Conservation (phyloP, 192 early-diverging fungal genomes). For the Backusella luteola region DNA sequence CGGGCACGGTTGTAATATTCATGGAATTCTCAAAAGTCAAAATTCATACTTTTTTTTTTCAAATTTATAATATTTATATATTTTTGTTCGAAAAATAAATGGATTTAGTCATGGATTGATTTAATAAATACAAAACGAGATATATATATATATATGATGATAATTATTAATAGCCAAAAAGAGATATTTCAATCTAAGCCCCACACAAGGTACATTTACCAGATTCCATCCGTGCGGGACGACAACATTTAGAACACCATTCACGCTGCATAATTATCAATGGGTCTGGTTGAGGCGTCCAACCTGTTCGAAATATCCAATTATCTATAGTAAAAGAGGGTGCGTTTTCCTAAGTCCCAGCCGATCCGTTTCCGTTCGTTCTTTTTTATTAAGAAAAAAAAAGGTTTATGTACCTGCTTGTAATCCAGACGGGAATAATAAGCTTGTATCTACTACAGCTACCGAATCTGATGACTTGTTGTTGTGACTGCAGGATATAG, state of each 20-base stretch:
- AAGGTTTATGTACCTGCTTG: not conserved
- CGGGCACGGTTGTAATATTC: not conserved
- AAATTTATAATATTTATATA: not conserved
- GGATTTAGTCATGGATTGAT: not conserved
- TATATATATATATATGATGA: not conserved
- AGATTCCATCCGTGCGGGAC: not conserved
- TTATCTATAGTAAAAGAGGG: not conserved
- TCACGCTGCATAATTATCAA: constrained; percentile 3
- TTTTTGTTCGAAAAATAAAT: not conserved
- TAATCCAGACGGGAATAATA: not conserved
- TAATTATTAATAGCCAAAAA: not conserved
- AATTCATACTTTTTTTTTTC: not conserved
- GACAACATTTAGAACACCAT: constrained; percentile 3
- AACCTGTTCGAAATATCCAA: constrained; percentile 13
- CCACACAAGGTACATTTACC: not conserved
- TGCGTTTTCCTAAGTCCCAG: not conserved
- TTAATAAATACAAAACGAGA: not conserved
- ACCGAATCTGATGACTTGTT: not conserved
- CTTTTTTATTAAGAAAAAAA: too few species aligned
- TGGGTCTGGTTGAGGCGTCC: constrained; percentile 11
- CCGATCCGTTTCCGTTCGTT: not conserved
- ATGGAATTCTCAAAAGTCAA: not conserved
- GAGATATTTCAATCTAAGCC: not conserved
- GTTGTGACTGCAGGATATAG: not conserved
- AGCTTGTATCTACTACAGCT: not conserved